These are phyloP conservation scores for Luzula sylvatica DNA, from an alignment of 176 grass and related monocot genomes.

Conservation along the genomic window DNA sequence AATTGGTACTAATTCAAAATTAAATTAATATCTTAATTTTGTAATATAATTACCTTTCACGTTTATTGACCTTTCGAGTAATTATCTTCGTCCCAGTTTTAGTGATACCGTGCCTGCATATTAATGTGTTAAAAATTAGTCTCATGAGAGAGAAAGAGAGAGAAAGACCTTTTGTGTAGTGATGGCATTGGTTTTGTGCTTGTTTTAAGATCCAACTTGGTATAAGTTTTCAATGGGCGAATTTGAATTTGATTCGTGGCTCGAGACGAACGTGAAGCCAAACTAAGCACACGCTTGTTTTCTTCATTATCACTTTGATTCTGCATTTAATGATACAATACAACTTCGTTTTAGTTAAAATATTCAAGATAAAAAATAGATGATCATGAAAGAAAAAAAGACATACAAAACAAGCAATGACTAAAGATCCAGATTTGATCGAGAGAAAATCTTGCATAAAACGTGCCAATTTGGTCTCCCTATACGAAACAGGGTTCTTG, in stretches of 20 bases:
- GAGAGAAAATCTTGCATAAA: constrained; percentile 15
- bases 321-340: background rate
- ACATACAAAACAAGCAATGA: constrained; percentile 13
- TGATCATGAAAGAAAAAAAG: background rate
- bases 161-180: constrained; percentile 11
- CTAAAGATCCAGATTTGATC: constrained; percentile 8
- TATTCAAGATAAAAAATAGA: background rate
- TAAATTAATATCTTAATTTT: no score
- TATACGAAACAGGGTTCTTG: constrained; percentile 21
- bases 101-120: no score
- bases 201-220: background rate
- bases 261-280: constrained; percentile 10
- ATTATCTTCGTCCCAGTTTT: no score
- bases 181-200: no score
- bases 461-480: constrained; percentile 7
- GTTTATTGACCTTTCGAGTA: no score
- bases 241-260: constrained; percentile 1
- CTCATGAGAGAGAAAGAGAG: background rate
- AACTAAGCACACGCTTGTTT: constrained; percentile 2
- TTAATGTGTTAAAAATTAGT: no score
- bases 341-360: background rate
- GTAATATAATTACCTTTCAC: no score
- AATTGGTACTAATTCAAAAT: no score
- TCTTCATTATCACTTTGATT: constrained; percentile 7
- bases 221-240: constrained; percentile 1